Percentiles rank a stretch among this genome's conserved stretches.
Conservation (phyloP, 1,284 basidiomycete genomes). For the Sporisorium reilianum region DNA sequence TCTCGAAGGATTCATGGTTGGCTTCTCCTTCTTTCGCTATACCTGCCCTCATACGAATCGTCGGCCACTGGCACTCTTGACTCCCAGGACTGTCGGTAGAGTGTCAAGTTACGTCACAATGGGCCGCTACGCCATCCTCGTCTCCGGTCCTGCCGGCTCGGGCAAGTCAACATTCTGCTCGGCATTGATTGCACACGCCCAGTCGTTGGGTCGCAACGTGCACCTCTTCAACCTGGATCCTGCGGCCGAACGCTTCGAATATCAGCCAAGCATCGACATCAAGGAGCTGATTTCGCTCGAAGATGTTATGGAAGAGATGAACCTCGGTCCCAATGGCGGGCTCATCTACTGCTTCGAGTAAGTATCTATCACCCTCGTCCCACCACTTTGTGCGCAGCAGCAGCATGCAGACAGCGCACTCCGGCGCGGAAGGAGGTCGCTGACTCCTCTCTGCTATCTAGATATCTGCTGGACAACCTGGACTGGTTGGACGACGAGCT, state of each 20-base stretch:
- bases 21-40: background rate
- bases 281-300: slow-evolving; percentile 90
- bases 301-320: slow-evolving; percentile 96
- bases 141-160: slow-evolving; percentile 89
- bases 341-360: slow-evolving; percentile 99
- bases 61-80: too few relatives aligned
- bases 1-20: slow-evolving; percentile 8
- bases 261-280: slow-evolving; percentile 93
- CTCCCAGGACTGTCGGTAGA: too few relatives aligned
- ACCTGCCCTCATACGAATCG: too few relatives aligned
- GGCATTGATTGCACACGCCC: slow-evolving; percentile 90
- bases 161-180: slow-evolving; percentile 96
- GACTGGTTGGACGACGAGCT: slow-evolving; percentile 99
- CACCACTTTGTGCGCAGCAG: too few relatives aligned
- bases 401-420: too few relatives aligned
- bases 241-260: slow-evolving; percentile 93
- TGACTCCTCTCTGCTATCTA: slow-evolving; percentile 67
- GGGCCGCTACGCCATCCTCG: slow-evolving; percentile 62
- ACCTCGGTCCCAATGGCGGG: slow-evolving; percentile 96
- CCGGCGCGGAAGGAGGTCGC: too few relatives aligned
- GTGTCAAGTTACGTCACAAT: slow-evolving; percentile 15
- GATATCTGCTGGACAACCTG: slow-evolving; percentile 94
- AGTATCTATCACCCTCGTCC: too few relatives aligned
- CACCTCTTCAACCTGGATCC: slow-evolving; percentile 99
- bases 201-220: slow-evolving; percentile 82